Evolutionary conservation across 2,329 filamentous ascomycete species (phyloP), one percentile per base, ranked within the genome.

Genomic region (Fusarium sp.): DNA sequence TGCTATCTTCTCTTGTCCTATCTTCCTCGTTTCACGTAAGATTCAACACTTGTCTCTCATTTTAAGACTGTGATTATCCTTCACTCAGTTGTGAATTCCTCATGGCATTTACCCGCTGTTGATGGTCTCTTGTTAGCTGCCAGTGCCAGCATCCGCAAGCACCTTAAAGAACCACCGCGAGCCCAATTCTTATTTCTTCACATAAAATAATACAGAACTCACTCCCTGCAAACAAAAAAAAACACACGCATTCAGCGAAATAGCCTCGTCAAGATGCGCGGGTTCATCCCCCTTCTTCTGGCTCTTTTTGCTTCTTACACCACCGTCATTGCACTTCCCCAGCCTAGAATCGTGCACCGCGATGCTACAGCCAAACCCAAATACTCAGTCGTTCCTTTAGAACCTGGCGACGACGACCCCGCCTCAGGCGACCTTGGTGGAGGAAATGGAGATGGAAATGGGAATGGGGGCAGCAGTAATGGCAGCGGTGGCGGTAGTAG

Each of bases 311-410:
- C 77, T 45, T 77, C 72, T 58, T 68, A 78, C 49, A 72, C 78
- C 44, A 70, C 66, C 14, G 65, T 74, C 46, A 57, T 73, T 51
- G 77, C 80, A 12, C 75, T 82, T 6, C 81, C 81, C 15, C 78
- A 72, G 31, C 70, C 71, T 10, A 69, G 60, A 33, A 60, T 79
- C 11, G 60, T 70, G 46, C 67, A 63, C 46, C 80, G 80, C 25
- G 77, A 73, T 5, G 52, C 61, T 15, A 57, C 65, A 21, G 60
- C 68, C n/a, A 78, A 78, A 54, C 82, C 81, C 4, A 76, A 76
- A 27, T 84, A 84, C 54, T 82, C 81, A 7, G 80, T 84, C 35
- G 81, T 84, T 10, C 81, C 81, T 19, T 70, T 83, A n/a, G 81
- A 82, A 55, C 81, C 81, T 5, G 76, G 73, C 21, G 70, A 79